phyloP scores from a whole-genome alignment of 805 yeast species.

The Saturnispora hagleri region DNA sequence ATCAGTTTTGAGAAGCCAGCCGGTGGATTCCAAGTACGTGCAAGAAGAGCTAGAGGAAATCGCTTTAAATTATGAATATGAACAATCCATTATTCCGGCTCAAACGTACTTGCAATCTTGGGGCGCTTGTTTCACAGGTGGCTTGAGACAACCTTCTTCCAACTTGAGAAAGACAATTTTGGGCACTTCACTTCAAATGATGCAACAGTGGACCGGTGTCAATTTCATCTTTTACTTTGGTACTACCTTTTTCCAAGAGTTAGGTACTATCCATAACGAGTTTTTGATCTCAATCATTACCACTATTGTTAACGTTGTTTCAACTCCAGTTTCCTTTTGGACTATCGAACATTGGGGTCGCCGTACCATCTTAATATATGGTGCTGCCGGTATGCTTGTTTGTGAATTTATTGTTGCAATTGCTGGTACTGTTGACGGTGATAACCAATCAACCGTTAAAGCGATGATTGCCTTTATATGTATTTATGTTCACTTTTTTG shows the following conservation, averaged over 20 bases:
- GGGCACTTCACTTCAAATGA: slow-evolving; percentile 34
- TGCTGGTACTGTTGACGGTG: slow-evolving; percentile 23
- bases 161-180: slow-evolving; percentile 35
- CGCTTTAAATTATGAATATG: slow-evolving; percentile 41
- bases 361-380: slow-evolving; percentile 38
- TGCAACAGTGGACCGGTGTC: slow-evolving; percentile 71
- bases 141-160: slow-evolving; percentile 27
- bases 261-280: slow-evolving; percentile 37
- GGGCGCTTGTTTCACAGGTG: slow-evolving; percentile 36
- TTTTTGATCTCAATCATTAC: slow-evolving; percentile 44
- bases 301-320: slow-evolving; percentile 40
- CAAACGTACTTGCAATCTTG: slow-evolving; percentile 30
- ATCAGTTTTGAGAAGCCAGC: slow-evolving; percentile 43
- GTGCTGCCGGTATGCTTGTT: slow-evolving; percentile 38
- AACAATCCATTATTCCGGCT: slow-evolving; percentile 26
- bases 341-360: slow-evolving; percentile 52
- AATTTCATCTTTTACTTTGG: slow-evolving; percentile 70
- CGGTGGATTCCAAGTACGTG: slow-evolving; percentile 36
- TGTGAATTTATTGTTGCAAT: slow-evolving; percentile 51
- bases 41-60: slow-evolving; percentile 41
- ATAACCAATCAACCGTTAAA: slow-evolving; percentile 20
- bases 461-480: slow-evolving; percentile 36
- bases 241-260: slow-evolving; percentile 50
- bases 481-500: slow-evolving; percentile 62
- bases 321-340: slow-evolving; percentile 46